Conservation (phyloP, 2,329 filamentous ascomycete genomes). For the Epichloe sp. region DNA sequence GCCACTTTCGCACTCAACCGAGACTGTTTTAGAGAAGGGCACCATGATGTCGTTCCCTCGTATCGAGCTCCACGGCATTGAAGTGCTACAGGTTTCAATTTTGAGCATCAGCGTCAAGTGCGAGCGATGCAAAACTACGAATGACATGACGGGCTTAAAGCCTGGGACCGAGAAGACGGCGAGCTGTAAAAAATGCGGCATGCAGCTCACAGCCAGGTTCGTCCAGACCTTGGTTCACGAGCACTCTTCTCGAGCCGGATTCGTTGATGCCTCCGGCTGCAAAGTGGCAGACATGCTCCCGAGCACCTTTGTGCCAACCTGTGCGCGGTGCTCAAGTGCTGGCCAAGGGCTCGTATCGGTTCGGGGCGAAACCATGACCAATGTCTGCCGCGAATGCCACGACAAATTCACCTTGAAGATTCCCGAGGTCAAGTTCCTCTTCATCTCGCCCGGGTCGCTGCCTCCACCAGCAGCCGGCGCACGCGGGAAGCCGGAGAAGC, state of each 20-base stretch:
- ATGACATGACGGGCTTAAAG: conserved; percentile 55
- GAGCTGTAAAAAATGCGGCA: conserved; percentile 48
- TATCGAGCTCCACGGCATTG: conserved; percentile 64
- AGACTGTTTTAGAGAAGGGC: conserved; percentile 42
- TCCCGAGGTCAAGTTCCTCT: conserved; percentile 64
- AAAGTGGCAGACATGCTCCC: conserved; percentile 64
- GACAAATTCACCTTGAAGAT: conserved; percentile 68
- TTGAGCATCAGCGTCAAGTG: conserved; percentile 65
- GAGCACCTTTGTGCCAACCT: conserved; percentile 69
- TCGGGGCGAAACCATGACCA: conserved; percentile 57
- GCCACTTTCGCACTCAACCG: conserved; percentile 7
- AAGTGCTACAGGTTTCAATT: conserved; percentile 55
- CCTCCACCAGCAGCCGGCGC: conserved; percentile 26
- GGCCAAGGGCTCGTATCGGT: conserved; percentile 59
- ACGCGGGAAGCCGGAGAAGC: conserved; percentile 35
- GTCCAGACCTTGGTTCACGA: conserved; percentile 59
- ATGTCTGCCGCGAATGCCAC: conserved; percentile 70
- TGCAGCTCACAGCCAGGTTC: conserved; percentile 39
- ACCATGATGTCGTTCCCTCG: conserved; percentile 70
- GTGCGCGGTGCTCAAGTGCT: conserved; percentile 58
- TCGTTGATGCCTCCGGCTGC: conserved; percentile 64
- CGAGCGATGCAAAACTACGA: conserved; percentile 60
- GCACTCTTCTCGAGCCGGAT: conserved; percentile 62
- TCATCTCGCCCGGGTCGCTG: conserved; percentile 45
- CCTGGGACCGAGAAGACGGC: conserved; percentile 36